phyloP scores from a whole-genome alignment of 2,329 filamentous ascomycete genomes.

The Alternaria novae-zelandiae region DNA sequence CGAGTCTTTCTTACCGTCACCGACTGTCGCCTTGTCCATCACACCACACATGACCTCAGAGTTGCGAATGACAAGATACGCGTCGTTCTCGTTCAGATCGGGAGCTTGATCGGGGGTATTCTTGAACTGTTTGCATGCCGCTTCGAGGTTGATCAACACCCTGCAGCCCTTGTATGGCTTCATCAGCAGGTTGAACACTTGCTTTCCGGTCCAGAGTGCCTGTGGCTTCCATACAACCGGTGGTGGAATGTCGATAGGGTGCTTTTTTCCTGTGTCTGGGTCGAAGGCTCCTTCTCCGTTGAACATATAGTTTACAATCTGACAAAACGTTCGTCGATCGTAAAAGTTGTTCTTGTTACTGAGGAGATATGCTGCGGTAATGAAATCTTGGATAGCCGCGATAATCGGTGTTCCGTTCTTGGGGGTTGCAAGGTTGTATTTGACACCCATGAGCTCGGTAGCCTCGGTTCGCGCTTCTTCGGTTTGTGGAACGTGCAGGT shows the following conservation, averaged over 20 bases:
- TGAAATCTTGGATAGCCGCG: constrained; percentile 99
- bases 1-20: constrained; percentile 95
- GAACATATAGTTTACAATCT: constrained; percentile 94
- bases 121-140: constrained; percentile 84
- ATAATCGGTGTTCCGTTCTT: constrained; percentile 99
- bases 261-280: constrained; percentile 55
- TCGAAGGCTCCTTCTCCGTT: constrained; percentile 66
- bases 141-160: constrained; percentile 89
- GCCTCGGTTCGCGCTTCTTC: constrained; percentile 96
- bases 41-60: constrained; percentile 96
- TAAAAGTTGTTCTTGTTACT: constrained; percentile 94
- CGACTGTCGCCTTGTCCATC: constrained; percentile 99
- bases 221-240: constrained; percentile 86
- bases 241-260: constrained; percentile 81
- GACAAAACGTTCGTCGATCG: constrained; percentile 84
- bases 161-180: constrained; percentile 83
- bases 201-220: constrained; percentile 94
- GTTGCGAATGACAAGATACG: constrained; percentile 91
- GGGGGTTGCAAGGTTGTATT: constrained; percentile 92
- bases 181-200: constrained; percentile 92
- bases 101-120: constrained; percentile 70
- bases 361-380: constrained; percentile 89
- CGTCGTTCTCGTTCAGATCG: constrained; percentile 76
- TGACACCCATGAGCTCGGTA: constrained; percentile 96
- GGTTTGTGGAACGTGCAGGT: constrained; percentile 95